Conservation (phyloP, 495 filamentous ascomycete genomes). For the Podospora sp. region DNA sequence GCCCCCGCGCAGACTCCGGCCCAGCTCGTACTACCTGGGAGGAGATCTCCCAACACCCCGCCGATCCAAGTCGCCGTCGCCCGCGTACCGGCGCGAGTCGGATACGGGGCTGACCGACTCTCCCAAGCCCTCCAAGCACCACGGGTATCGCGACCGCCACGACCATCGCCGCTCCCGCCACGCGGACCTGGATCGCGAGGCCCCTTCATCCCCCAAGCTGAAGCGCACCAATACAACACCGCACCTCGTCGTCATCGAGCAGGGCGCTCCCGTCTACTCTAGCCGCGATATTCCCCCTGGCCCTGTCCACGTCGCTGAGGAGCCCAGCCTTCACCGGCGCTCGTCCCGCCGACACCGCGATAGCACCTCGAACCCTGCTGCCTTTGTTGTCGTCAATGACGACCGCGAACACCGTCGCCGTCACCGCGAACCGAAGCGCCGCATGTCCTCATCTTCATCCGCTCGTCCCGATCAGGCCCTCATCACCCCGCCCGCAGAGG, state of each 20-base stretch:
- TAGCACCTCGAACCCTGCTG: slow-evolving; percentile 20
- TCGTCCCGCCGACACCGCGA: slow-evolving; percentile 23
- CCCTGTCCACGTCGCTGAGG: slow-evolving; percentile 27
- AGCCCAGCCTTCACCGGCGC: slow-evolving; percentile 26
- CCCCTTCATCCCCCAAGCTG: slow-evolving; percentile 16
- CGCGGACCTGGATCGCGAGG: slow-evolving; percentile 18
- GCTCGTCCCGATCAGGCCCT: slow-evolving; percentile 15
- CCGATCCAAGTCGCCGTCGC: slow-evolving; percentile 46
- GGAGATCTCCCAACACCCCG: slow-evolving; percentile 38
- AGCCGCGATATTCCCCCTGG: slow-evolving; percentile 28
- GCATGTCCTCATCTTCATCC: slow-evolving; percentile 24
- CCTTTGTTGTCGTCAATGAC: slow-evolving; percentile 32
- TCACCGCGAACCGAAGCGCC: slow-evolving; percentile 24
- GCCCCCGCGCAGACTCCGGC: slow-evolving; percentile 29
- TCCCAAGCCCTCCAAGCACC: slow-evolving; percentile 21
- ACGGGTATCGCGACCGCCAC: slow-evolving; percentile 33
- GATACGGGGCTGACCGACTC: slow-evolving; percentile 16
- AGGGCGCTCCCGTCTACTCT: slow-evolving; percentile 22
- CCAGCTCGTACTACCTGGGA: slow-evolving; percentile 29
- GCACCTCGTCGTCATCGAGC: slow-evolving; percentile 34
- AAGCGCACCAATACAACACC: slow-evolving; percentile 31
- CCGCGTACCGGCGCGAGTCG: slow-evolving; percentile 38
- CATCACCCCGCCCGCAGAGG: slow-evolving; percentile 17
- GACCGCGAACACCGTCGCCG: slow-evolving; percentile 32
- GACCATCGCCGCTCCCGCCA: slow-evolving; percentile 27